These are phyloP conservation scores for Pichia sp. DNA, from an alignment of 1,139 yeast species.

Conservation along the genomic window DNA sequence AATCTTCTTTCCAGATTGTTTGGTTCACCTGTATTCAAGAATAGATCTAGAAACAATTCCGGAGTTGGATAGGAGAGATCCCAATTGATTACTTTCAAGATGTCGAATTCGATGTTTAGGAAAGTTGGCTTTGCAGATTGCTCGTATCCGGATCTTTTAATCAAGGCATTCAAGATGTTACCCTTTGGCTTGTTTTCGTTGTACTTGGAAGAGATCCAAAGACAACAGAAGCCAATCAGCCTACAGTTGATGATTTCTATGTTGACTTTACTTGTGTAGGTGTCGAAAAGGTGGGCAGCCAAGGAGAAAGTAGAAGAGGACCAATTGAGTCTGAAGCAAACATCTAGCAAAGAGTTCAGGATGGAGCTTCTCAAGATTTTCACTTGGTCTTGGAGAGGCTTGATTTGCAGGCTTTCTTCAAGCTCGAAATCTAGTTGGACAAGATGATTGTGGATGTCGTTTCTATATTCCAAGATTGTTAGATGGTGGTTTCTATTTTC, in stretches of 20 bases:
- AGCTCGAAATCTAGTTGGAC: slow-evolving; percentile 22
- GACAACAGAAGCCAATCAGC: slow-evolving; percentile 61
- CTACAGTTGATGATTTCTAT: slow-evolving; percentile 59
- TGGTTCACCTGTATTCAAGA: slow-evolving; percentile 35
- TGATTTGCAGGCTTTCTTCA: slow-evolving; percentile 20
- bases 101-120: slow-evolving; percentile 64
- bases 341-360: slow-evolving; percentile 52
- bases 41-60: slow-evolving; percentile 58
- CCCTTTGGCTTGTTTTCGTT: slow-evolving; percentile 64
- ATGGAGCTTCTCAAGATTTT: slow-evolving; percentile 27
- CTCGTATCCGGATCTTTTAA: slow-evolving; percentile 56
- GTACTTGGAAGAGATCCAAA: slow-evolving; percentile 73
- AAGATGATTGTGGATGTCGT: slow-evolving; percentile 25
- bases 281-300: slow-evolving; percentile 50
- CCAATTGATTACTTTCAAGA: slow-evolving; percentile 57
- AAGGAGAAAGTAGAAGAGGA: slow-evolving; percentile 50
- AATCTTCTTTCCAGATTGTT: slow-evolving; percentile 46
- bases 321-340: slow-evolving; percentile 42
- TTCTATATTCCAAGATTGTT: slow-evolving; percentile 25
- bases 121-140: slow-evolving; percentile 57
- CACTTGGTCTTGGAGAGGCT: slow-evolving; percentile 21
- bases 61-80: slow-evolving; percentile 53
- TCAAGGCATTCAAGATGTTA: slow-evolving; percentile 52
- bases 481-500: slow-evolving; percentile 27
- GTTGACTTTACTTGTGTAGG: slow-evolving; percentile 46